A percentile compares a stretch with the other conserved stretches of the same genome.
phyloP scores from a whole-genome alignment of 2,329 filamentous ascomycete genomes.

The Cercospora nicotianae region DNA sequence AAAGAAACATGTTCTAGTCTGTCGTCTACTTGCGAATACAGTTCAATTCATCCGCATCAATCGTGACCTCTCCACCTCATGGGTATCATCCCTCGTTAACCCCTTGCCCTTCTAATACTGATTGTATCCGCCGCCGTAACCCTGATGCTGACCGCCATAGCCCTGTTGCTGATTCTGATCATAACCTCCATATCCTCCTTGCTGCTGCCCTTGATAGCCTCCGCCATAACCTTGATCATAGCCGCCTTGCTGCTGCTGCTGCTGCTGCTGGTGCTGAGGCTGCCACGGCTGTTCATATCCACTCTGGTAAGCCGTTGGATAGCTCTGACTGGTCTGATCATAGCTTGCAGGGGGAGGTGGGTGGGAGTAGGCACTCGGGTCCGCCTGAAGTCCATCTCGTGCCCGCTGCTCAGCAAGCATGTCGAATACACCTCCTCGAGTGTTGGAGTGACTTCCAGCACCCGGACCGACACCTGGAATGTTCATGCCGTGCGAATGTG shows the following conservation, averaged over 20 bases:
- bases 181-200: conserved; percentile 27
- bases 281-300: conserved; percentile 40
- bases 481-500: conserved; percentile 26
- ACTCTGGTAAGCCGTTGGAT: conserved; percentile 39
- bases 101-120: conserved; percentile 17
- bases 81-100: not conserved
- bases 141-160: conserved; percentile 9
- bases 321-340: conserved; percentile 33
- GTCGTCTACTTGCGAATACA: not conserved
- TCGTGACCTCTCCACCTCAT: not conserved
- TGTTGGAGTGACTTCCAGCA: conserved; percentile 30
- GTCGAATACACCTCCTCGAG: conserved; percentile 34
- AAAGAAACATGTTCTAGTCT: not conserved
- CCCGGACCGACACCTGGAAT: conserved; percentile 27
- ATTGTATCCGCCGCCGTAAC: conserved; percentile 23
- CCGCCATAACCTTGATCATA: conserved; percentile 25
- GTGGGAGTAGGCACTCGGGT: conserved; percentile 28
- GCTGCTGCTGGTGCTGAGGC: conserved; percentile 28
- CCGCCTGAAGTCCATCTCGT: conserved; percentile 13
- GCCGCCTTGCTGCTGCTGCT: conserved; percentile 26
- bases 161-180: conserved; percentile 20
- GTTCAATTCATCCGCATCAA: not conserved
- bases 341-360: conserved; percentile 32
- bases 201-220: conserved; percentile 25
- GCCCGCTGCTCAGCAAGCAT: conserved; percentile 30